Percentiles rank a stretch among this genome's conserved stretches.
Evolutionary conservation across 169 alveolate species (phyloP).

Genomic region (Plasmodium sp.): DNA sequence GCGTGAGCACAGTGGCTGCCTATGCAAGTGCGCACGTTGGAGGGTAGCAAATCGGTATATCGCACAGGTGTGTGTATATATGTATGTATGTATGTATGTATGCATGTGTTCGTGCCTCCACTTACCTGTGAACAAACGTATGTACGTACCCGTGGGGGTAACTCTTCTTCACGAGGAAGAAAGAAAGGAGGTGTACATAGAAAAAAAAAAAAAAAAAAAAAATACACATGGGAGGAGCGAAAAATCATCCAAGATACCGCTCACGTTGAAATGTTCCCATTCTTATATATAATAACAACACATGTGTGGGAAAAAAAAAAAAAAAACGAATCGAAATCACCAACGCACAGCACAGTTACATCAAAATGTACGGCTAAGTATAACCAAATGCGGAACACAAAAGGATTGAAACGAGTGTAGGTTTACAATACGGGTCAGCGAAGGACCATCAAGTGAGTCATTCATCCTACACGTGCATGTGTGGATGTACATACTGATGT

Average conservation of each 20-base stretch:
- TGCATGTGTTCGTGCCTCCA: background rate
- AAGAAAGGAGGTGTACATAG: background rate
- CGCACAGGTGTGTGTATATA: background rate
- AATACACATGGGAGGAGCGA: no score
- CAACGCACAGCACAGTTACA: background rate
- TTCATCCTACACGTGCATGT: background rate
- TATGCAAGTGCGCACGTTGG: background rate
- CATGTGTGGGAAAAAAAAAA: background rate
- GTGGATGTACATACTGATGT: slow-evolving; percentile 1
- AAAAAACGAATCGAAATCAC: background rate
- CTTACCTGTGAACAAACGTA: background rate
- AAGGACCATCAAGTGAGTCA: background rate
- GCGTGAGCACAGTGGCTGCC: background rate
- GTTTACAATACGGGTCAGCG: slow-evolving; percentile 1
- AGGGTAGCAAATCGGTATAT: background rate
- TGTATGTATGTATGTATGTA: no score
- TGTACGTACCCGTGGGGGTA: background rate
- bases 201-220: no score
- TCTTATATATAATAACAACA: no score
- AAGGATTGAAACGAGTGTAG: background rate
- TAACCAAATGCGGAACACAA: background rate
- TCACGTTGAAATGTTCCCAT: no score
- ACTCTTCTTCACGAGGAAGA: background rate
- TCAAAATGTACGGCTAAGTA: background rate
- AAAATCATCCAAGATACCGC: no score